Evolutionary conservation across 1,284 basidiomycete species (phyloP).

Genomic region (Pseudomicrostroma phylloplanum): DNA sequence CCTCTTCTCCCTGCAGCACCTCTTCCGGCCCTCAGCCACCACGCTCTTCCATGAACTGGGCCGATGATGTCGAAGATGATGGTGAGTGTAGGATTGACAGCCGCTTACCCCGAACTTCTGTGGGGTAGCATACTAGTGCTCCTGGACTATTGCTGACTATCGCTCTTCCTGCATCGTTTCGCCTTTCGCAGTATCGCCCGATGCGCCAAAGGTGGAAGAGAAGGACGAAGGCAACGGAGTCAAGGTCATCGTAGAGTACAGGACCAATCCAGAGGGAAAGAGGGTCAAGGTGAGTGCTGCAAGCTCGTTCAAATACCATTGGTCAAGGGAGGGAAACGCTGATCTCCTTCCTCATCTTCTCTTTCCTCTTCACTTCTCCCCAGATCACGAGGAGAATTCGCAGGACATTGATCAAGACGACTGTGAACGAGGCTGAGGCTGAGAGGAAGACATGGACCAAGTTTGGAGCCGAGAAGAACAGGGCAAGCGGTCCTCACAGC

Average conservation of each 20-base stretch:
- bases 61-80: conserved; percentile 46
- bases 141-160: no score
- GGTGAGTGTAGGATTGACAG: conserved; percentile 8
- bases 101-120: neutral
- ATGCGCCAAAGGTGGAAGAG: conserved; percentile 49
- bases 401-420: conserved; percentile 79
- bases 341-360: neutral
- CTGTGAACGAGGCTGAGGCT: conserved; percentile 87
- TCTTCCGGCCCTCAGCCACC: conserved; percentile 1
- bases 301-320: neutral
- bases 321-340: neutral
- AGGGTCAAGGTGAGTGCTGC: conserved; percentile 68
- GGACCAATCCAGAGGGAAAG: conserved; percentile 83
- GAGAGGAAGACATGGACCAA: conserved; percentile 89
- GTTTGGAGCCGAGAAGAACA: conserved; percentile 87
- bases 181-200: conserved; percentile 8
- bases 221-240: conserved; percentile 85
- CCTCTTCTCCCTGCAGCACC: conserved; percentile 1
- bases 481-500: conserved; percentile 74
- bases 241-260: conserved; percentile 75
- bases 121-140: no score
- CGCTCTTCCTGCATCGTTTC: neutral
- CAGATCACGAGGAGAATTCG: conserved; percentile 72
- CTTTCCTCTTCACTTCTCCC: neutral
- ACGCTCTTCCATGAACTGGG: conserved; percentile 43